These are phyloP conservation scores for Basidiobolus heterosporus DNA, from an alignment of 371 early-diverging fungal genomes.

Conservation along the genomic window DNA sequence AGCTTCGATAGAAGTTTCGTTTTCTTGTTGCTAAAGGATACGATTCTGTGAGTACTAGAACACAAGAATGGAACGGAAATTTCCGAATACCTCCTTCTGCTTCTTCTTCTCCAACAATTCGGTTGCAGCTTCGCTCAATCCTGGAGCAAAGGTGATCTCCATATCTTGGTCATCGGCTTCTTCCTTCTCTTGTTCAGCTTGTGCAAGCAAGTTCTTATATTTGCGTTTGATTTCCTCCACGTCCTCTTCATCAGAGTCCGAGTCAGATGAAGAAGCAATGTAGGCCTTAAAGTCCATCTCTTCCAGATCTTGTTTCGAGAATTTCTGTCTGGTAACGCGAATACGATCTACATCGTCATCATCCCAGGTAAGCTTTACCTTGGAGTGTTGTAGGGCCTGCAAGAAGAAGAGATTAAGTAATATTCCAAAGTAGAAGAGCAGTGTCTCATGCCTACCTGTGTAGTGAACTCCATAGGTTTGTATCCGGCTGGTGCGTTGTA, in stretches of 20 bases:
- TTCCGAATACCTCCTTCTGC: conserved; percentile 16
- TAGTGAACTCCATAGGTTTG: conserved; percentile 61
- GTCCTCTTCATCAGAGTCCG: conserved; percentile 36
- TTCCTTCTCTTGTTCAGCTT: conserved; percentile 12
- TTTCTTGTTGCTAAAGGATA: conserved; percentile 15
- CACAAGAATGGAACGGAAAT: not conserved
- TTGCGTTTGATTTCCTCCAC: conserved; percentile 37
- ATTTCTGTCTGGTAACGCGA: conserved; percentile 57
- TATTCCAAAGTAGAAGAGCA: not conserved
- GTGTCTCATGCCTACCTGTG: conserved; percentile 25
- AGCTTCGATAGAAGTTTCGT: conserved; percentile 69
- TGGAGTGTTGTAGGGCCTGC: conserved; percentile 79
- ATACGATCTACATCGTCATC: conserved; percentile 79
- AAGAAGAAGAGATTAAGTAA: not conserved
- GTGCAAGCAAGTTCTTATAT: conserved; percentile 39
- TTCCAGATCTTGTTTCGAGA: conserved; percentile 75
- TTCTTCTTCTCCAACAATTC: conserved; percentile 32
- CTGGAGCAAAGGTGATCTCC: conserved; percentile 93
- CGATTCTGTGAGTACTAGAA: not conserved
- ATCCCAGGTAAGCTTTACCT: conserved; percentile 92
- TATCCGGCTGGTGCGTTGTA: conserved; percentile 61
- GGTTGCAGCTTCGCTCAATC: conserved; percentile 56
- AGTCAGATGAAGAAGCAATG: conserved; percentile 61
- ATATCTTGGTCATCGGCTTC: conserved; percentile 52
- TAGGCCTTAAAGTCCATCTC: conserved; percentile 81